These are phyloP conservation scores for Samsoniella hepiali DNA, from an alignment of 2,329 filamentous ascomycete genomes.

Conservation along the genomic window DNA sequence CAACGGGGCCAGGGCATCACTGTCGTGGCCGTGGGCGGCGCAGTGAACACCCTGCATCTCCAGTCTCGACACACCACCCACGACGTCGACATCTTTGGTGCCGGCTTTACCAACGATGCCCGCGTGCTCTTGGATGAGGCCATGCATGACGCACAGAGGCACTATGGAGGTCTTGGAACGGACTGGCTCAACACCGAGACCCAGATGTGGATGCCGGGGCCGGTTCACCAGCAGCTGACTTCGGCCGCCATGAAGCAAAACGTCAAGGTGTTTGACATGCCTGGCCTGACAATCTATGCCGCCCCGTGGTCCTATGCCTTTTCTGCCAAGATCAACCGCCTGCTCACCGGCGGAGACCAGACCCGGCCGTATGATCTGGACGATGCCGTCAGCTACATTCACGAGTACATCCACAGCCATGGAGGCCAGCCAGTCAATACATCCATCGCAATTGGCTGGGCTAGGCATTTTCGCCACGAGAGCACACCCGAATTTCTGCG, in stretches of 20 bases:
- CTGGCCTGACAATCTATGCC: constrained; percentile 23
- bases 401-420: constrained; percentile 18
- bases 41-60: constrained; percentile 25
- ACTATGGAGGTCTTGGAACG: constrained; percentile 21
- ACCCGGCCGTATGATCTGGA: constrained; percentile 23
- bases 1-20: not conserved
- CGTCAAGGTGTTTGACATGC: constrained; percentile 23
- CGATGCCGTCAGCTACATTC: constrained; percentile 24
- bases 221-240: constrained; percentile 18
- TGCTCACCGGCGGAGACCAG: constrained; percentile 19
- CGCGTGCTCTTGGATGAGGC: constrained; percentile 21
- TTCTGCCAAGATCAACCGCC: constrained; percentile 24
- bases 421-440: not conserved
- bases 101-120: constrained; percentile 20
- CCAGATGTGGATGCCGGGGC: constrained; percentile 22
- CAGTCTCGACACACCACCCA: constrained; percentile 23
- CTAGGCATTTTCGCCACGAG: not conserved
- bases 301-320: constrained; percentile 25
- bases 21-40: constrained; percentile 23
- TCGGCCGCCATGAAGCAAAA: constrained; percentile 21
- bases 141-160: constrained; percentile 23
- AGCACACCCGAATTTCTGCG: not conserved
- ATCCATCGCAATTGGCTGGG: not conserved
- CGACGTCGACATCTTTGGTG: constrained; percentile 25
- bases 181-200: constrained; percentile 27